Evolutionary conservation across 202 grass and related monocot genomes (phyloP), one percentile per base, ranked within the genome.

Genomic region (Carex arenaria): DNA sequence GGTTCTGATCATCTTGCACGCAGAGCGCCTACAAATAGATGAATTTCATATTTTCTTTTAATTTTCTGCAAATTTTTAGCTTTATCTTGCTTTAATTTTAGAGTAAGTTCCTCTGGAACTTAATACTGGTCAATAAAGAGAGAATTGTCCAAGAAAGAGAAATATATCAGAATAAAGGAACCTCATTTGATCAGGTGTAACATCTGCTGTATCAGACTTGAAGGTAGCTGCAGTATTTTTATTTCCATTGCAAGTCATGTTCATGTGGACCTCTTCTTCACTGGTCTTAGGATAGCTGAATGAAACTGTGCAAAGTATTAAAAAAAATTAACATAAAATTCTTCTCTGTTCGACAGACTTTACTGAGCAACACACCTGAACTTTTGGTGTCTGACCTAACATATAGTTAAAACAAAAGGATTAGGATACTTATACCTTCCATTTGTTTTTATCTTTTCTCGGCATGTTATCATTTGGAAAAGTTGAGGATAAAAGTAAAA

Each of bases 131-230:
- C 51, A 40, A 78, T 56, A 32, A 60, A 36, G 14, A 76, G 85
- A 32, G 47, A 85, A 67, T 40, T 63, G 20, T 20, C 42, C 81
- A 68, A 90, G 36, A 89, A 26, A 56, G 75, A 84, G 61, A 22
- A 7, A 54, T 67, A 72, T n/a, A 18, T 6, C 43, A 3, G 36
- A 30, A 70, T 53, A 64, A 74, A 67, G 78, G 28, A 49, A 99
- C 96, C 96, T 99, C 96, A 99, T 99, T 90, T 90, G 91, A 79
- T 99, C 96, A 82, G 96, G 96, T 86, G 89, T 99, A 70, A 95
- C 73, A 64, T 99, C 93, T 78, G 80, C 54, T 78, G 81, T 66
- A 72, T 95, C 93, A 86, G 89, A 92, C 80, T 92, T 95, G 79
- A 95, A 93, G 72, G 85, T 93, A 65, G 88, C 72, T 64, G 72